Evolutionary conservation across 768 basidiomycete species (phyloP).

Genomic region (Postia placenta): DNA sequence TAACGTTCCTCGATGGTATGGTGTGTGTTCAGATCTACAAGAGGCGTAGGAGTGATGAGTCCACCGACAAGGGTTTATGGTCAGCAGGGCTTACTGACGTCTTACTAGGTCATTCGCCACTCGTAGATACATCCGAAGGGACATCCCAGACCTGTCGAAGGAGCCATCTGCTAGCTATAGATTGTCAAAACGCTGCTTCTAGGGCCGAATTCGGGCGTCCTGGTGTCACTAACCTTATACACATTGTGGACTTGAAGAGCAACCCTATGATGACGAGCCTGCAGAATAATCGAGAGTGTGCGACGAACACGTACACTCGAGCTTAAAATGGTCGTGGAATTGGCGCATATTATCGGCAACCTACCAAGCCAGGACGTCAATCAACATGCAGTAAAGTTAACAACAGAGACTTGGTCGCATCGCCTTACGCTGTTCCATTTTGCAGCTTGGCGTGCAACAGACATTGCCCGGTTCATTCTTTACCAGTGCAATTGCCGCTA

Average conservation of each 20-base stretch:
- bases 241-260: too few relatives aligned
- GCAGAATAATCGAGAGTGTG: too few relatives aligned
- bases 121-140: constrained; percentile 36
- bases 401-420: too few relatives aligned
- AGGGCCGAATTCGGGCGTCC: too few relatives aligned
- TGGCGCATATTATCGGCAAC: constrained; percentile 14
- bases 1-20: constrained; percentile 50
- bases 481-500: too few relatives aligned
- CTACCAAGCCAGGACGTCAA: constrained; percentile 1
- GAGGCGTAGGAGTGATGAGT: not conserved
- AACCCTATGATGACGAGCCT: too few relatives aligned
- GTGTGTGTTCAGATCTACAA: constrained; percentile 45
- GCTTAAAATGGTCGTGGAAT: constrained; percentile 35
- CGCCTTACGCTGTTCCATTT: constrained; percentile 16
- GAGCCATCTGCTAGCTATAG: constrained; percentile 47
- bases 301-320: constrained; percentile 45
- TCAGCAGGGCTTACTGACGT: constrained; percentile 25
- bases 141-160: constrained; percentile 38
- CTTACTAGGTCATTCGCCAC: constrained; percentile 32
- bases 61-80: not conserved
- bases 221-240: too few relatives aligned
- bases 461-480: constrained; percentile 6
- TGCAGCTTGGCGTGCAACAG: constrained; percentile 11
- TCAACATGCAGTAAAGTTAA: not conserved
- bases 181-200: too few relatives aligned